Percentiles rank a stretch among this genome's conserved stretches.
These are phyloP conservation scores for Truncatella angustata DNA, from an alignment of 2,329 filamentous ascomycete species.

Conservation along the genomic window DNA sequence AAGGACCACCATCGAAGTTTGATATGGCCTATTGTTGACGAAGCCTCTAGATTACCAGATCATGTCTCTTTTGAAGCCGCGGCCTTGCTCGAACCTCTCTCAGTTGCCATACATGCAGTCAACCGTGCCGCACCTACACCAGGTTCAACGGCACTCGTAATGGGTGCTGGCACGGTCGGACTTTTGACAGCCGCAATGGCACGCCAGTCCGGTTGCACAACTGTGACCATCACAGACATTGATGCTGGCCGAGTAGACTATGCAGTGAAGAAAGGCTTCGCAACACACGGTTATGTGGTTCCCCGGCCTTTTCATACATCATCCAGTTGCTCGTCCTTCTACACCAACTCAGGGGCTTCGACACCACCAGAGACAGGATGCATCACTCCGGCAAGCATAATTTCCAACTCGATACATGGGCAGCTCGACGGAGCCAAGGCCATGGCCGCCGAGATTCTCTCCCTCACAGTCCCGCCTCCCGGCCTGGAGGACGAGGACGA, in stretches of 20 bases:
- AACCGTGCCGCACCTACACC: conserved; percentile 52
- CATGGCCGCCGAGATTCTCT: conserved; percentile 48
- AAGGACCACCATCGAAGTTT: too few species aligned
- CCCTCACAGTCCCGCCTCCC: conserved; percentile 32
- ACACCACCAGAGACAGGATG: conserved; percentile 41
- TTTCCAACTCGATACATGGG: conserved; percentile 41
- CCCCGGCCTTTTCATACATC: conserved; percentile 41
- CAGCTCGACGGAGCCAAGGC: conserved; percentile 51
- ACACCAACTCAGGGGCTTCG: conserved; percentile 42
- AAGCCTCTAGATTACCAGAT: conserved; percentile 54
- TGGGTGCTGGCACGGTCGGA: conserved; percentile 64
- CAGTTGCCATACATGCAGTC: conserved; percentile 60
- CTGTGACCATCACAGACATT: conserved; percentile 60
- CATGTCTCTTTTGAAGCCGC: conserved; percentile 58
- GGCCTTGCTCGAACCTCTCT: conserved; percentile 60
- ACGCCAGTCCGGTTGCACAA: conserved; percentile 56
- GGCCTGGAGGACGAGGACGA: conserved; percentile 47
- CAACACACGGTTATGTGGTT: conserved; percentile 57
- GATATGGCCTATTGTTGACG: too few species aligned
- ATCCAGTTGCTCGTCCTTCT: conserved; percentile 42
- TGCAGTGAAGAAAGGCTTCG: conserved; percentile 56
- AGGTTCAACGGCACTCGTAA: conserved; percentile 57
- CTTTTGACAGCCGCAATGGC: conserved; percentile 63
- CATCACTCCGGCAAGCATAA: conserved; percentile 44
- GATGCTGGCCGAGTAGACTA: conserved; percentile 59